phyloP scores from a whole-genome alignment of 163 green algal species.

The Volvox carteri region DNA sequence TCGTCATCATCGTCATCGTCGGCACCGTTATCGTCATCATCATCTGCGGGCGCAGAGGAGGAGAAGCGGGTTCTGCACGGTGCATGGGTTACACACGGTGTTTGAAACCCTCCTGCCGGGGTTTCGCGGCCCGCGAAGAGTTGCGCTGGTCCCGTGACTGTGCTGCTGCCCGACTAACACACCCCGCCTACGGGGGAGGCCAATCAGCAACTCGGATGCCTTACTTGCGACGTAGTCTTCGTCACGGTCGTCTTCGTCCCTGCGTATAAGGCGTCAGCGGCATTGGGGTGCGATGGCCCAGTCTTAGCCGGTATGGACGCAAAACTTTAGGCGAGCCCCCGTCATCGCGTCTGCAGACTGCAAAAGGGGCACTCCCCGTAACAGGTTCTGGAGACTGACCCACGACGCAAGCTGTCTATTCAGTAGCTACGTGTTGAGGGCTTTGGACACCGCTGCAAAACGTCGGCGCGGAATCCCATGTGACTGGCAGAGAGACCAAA shows the following conservation, averaged over 20 bases:
- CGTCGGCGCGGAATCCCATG: neutral
- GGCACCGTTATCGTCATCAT: slow-evolving; percentile 32
- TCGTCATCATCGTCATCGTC: slow-evolving; percentile 50
- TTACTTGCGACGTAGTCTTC: slow-evolving; percentile 54
- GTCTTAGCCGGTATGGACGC: neutral
- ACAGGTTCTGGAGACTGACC: slow-evolving; percentile 6
- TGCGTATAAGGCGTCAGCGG: neutral
- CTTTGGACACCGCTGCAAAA: neutral
- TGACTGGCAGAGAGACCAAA: neutral
- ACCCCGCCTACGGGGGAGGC: neutral
- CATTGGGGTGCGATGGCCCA: slow-evolving; percentile 2
- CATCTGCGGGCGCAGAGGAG: neutral
- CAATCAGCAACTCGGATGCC: neutral
- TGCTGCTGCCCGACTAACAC: neutral
- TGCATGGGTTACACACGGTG: neutral
- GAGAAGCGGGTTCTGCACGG: neutral
- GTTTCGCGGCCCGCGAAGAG: neutral
- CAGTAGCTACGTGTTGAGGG: neutral
- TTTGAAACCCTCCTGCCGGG: neutral
- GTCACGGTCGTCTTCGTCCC: slow-evolving; percentile 49
- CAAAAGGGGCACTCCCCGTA: neutral
- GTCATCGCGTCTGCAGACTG: neutral
- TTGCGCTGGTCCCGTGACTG: neutral
- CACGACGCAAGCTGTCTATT: slow-evolving; percentile 15
- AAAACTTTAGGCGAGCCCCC: neutral